phyloP scores from a whole-genome alignment of 306 rosid genomes.

The Alnus glutinosa region DNA sequence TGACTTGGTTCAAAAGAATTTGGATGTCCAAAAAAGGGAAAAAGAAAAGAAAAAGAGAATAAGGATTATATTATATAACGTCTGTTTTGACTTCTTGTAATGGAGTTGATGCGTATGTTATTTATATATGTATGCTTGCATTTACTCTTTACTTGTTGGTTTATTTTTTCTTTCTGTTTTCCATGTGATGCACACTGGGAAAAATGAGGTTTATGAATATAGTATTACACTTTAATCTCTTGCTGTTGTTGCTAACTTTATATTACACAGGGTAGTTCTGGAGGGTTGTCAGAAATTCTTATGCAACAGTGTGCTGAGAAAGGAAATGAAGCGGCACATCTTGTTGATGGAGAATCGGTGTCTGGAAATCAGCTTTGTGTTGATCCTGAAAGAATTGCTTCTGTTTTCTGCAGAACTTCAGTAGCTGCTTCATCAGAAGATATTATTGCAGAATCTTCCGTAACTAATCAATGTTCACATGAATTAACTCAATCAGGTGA shows the following conservation, averaged over 20 bases:
- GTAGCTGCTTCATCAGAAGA: slow-evolving; percentile 25
- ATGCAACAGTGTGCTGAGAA: slow-evolving; percentile 32
- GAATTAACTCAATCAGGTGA: slow-evolving; percentile 20
- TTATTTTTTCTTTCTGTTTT: slow-evolving; percentile 16
- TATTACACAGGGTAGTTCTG: slow-evolving; percentile 39
- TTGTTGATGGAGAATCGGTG: slow-evolving; percentile 24
- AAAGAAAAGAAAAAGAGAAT: neutral
- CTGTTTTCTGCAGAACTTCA: slow-evolving; percentile 27
- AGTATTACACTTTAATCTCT: slow-evolving; percentile 23
- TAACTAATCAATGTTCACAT: slow-evolving; percentile 6
- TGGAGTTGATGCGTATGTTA: neutral
- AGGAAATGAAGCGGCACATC: slow-evolving; percentile 29
- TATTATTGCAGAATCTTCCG: slow-evolving; percentile 26
- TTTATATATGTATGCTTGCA: too few species aligned
- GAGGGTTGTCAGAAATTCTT: slow-evolving; percentile 28
- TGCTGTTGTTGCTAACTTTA: slow-evolving; percentile 26
- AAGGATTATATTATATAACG: neutral
- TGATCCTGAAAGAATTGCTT: slow-evolving; percentile 31
- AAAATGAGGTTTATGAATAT: slow-evolving; percentile 5
- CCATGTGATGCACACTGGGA: neutral
- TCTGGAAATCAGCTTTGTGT: slow-evolving; percentile 30
- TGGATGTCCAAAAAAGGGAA: neutral
- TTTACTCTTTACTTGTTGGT: neutral
- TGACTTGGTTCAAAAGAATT: neutral
- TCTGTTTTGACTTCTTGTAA: neutral